phyloP scores from a whole-genome alignment of 1,284 basidiomycete genomes.

The Amylostereum areolatum region DNA sequence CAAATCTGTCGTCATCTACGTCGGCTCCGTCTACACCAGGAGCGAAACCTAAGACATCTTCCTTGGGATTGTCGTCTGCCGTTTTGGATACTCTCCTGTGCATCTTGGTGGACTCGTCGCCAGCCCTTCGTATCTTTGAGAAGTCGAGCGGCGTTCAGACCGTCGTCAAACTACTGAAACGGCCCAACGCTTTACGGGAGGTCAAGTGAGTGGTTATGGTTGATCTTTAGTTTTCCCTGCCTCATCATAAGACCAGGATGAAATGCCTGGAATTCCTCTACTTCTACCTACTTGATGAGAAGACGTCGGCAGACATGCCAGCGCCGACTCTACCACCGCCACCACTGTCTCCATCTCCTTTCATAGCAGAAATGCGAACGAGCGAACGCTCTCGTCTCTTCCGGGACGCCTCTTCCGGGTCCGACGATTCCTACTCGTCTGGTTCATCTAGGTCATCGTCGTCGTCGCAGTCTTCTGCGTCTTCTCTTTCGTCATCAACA shows the following conservation, averaged over 20 bases:
- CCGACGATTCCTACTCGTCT: constrained; percentile 15
- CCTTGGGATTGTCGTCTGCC: constrained; percentile 42
- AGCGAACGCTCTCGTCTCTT: constrained; percentile 3
- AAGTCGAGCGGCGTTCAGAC: constrained; percentile 68
- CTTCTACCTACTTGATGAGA: constrained; percentile 86
- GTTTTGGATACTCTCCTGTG: constrained; percentile 80
- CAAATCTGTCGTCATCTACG: constrained; percentile 19
- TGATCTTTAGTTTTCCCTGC: not conserved
- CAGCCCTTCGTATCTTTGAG: constrained; percentile 73
- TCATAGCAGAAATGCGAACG: constrained; percentile 4
- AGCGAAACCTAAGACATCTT: constrained; percentile 7
- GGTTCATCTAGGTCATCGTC: constrained; percentile 25
- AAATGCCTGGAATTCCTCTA: constrained; percentile 91
- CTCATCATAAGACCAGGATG: constrained; percentile 50
- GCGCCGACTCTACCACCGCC: constrained; percentile 13
- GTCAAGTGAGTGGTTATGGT: constrained; percentile 54
- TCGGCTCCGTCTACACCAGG: constrained; percentile 1
- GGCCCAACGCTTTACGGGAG: constrained; percentile 74
- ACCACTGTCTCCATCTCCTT: constrained; percentile 11
- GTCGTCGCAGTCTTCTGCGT: not conserved
- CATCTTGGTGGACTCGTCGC: constrained; percentile 75
- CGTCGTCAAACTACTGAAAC: constrained; percentile 78
- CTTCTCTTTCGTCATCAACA: constrained; percentile 28
- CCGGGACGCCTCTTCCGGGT: constrained; percentile 11
- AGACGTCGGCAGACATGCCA: constrained; percentile 15